Evolutionary conservation across 768 basidiomycete species (phyloP), one percentile per base, ranked within the genome.

Genomic region (Hebeloma cylindrosporum): DNA sequence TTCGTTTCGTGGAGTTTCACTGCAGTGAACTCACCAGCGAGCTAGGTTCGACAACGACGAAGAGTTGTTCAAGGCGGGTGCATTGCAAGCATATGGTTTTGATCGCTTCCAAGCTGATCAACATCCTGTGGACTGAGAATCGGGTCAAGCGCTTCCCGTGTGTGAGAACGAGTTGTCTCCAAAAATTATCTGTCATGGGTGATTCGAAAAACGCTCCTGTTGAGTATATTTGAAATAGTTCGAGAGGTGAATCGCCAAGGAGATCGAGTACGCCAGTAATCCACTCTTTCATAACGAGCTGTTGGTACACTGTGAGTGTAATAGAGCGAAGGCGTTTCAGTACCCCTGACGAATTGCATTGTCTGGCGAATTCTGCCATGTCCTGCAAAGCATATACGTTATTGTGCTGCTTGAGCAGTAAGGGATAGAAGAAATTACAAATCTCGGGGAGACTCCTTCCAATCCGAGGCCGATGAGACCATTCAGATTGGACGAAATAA

Each of bases 101-200:
- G 23, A 91, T 66, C 0, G 74, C 68, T 8, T 63, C 61, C 16
- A 80, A 58, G 51, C 69, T 67, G 43, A 88, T 72, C 3, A 71
- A 65, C 71, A 85, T 79, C 20, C 83, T 71, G 54, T 88, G 78
- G 2, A 88, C 72, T 9, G 82, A 82, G 50, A 90, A 77, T 8
- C 73, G 68, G 20, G 58, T 67, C 4, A 92, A 69, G 11, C 73
- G 71, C 11, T 57, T 52, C 0, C 77, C 74, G 43, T 89, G 88
- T 7, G 56, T 57, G 2, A 59, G 29, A 8, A 85, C 68, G 3
- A 91, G 60, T 3, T 63, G 56, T 7, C 51, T 51, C 72, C 82
- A 83, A 41, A 89, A 78, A 4, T 61, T 59, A 18, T 77, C 71
- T 5, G 69, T 66, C 13, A 73, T 64, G 0, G 60, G 61, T 4